A percentile compares a stretch with the other conserved stretches of the same genome.
These are phyloP conservation scores for Fusarium sp. DNA, from an alignment of 2,329 filamentous ascomycete species.

Conservation along the genomic window DNA sequence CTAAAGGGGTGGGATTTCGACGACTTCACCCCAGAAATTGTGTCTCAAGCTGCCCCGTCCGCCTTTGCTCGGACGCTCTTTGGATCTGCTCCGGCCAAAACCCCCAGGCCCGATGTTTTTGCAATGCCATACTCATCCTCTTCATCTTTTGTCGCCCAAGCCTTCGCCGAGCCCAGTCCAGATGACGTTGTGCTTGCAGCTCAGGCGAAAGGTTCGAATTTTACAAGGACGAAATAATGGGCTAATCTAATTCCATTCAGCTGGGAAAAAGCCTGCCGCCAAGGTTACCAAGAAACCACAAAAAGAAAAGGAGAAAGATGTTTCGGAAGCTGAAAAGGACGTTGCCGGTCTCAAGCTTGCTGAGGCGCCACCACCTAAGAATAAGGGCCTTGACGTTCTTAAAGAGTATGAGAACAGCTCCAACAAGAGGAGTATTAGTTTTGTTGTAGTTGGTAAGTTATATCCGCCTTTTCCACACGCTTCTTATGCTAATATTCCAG, in stretches of 20 bases:
- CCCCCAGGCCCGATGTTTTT: conserved; percentile 53
- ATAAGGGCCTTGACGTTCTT: conserved; percentile 88
- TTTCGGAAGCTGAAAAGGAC: conserved; percentile 46
- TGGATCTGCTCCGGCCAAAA: conserved; percentile 57
- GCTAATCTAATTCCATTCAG: conserved; percentile 68
- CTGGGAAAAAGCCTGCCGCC: conserved; percentile 64
- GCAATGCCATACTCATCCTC: conserved; percentile 67
- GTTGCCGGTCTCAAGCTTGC: conserved; percentile 60
- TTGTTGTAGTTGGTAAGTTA: conserved; percentile 87
- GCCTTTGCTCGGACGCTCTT: conserved; percentile 70
- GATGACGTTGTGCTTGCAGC: conserved; percentile 91
- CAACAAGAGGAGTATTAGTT: conserved; percentile 86
- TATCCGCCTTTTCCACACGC: not conserved
- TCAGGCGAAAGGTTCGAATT: conserved; percentile 88
- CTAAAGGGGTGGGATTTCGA: conserved; percentile 2
- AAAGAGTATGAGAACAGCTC: conserved; percentile 83
- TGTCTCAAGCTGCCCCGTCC: conserved; percentile 59
- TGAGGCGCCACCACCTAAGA: conserved; percentile 71
- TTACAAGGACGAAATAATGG: conserved; percentile 65
- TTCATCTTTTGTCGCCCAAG: conserved; percentile 66
- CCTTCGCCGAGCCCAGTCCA: conserved; percentile 89
- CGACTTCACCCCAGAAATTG: conserved; percentile 11
- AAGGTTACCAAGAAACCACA: conserved; percentile 59
- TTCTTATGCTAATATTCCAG: conserved; percentile 60
- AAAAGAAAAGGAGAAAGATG: conserved; percentile 59